Base-by-base conservation (phyloP, 2,329 filamentous ascomycete genomes). In the Thelonectria discophora region DNA sequence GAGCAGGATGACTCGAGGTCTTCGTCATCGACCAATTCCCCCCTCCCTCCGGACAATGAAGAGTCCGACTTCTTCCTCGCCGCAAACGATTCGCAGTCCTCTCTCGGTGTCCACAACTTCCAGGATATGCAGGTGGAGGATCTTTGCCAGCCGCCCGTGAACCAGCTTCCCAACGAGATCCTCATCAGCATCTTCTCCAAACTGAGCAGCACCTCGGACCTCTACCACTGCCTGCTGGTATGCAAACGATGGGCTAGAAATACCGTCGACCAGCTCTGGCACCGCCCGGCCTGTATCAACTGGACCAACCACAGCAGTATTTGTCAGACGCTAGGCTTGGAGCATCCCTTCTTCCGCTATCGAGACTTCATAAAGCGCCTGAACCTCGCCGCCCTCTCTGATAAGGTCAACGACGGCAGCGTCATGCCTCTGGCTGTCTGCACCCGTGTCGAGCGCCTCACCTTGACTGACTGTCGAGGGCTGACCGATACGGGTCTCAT, bases 171-270 rank as follows among this genome's bases (percentile, higher is more conserved):
- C 40, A 94, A 94, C 76, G 95, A 99, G 82, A 91, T 99, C 64
- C 88, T 98, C 74, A 97, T 99, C 73, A 87, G 89, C 77, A 90
- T 98, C 72, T 97, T 99, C 78, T 84, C 91, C 37, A 95, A 93
- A 77, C 86, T 99, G 60, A 89, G 84, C 71, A 87, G 86, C 12
- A 86, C 93, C 2, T 80, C 83, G 46, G 94, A 99, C 73, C 85
- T 97, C 69, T 86, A 93, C 68, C 90, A 89, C 77, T 96, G 92
- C 78, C 94, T 98, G 91, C 83, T 95, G 66, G 94, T 97, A n/a
- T 97, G 90, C 73, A 94, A 93, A 77, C 88, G 90, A 65, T 99
- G 95, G 95, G 91, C 95, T 27, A 85, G 90, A 65, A 97, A 97
- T 74, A 90, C 91, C 53, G 95, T 98, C 68, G 94, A 95, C 65